Evolutionary conservation across 1,284 basidiomycete genomes (phyloP), one percentile per base, ranked within the genome.

Genomic region (Gymnopus androsaceus): DNA sequence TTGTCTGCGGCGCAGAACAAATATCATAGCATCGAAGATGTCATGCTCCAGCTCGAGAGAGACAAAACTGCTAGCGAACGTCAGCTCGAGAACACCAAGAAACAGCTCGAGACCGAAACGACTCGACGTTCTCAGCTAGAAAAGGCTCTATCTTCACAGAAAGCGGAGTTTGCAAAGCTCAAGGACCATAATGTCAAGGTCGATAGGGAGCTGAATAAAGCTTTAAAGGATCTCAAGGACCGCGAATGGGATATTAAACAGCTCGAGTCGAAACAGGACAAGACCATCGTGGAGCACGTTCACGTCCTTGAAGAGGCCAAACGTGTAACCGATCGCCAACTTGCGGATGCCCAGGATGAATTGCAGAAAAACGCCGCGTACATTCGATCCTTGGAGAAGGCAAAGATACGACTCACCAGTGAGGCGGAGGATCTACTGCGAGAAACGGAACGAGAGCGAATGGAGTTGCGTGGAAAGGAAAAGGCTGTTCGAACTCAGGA

Each of bases 231-330:
- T 59, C 76, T 96, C 53, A 92, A 92, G 66, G 80, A 80, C 44
- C 85, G 89, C 34, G 92, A 98, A 66, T 90, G 88, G 81, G 92
- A 96, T 58, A 82, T 94, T 59, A 90, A 87, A 59, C 88, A 94
- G 57, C 75, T 95, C 14, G 88, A 93, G 57, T 89, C 89, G 6
- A 85, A 87, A 67, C 92, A 95, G 71, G 94, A 98, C 78, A 98
- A 96, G 79, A 98, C 94, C 12, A 97, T 98, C 57, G 95, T 99
- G 47, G 96, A 99, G 72, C 97, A 99, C 67, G 95, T 99, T 19
- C 92, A 99, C 65, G 97, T 99, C 15, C 81, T 98, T 5, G 95
- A 99, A 69, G 93, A 97, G 67, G 96, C 97, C 9, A 98, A 98
- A 72, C 90, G 90, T 56, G 88, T 97, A 60, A 97, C 97, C 1